Base-by-base conservation (phyloP, 148 eudicot species). In the Dianthus caryophyllus region DNA sequence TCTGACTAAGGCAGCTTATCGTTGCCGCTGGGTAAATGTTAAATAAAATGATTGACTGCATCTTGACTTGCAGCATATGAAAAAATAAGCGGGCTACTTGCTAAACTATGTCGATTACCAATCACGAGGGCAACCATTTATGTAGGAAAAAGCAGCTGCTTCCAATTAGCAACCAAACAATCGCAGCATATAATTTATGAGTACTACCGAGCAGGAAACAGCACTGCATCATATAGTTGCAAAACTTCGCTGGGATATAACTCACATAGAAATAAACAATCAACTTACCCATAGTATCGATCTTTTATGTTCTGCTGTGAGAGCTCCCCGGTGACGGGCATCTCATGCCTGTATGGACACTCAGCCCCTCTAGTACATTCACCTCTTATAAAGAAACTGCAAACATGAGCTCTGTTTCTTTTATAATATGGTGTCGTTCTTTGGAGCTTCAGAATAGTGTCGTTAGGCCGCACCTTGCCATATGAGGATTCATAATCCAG, bases 351-450 rank as follows among this genome's bases (percentile, higher is more conserved):
- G 78, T 86, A 94, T 60, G 99, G 97, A 77, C 99, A 94, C 80
- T 94, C 99, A 62, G 90, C 89, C 24, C 99, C 99, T 90, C 99
- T 90, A 13, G 97, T 94, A 75, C 99, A 94, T 75, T 94, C 92
- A 51, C 99, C 99, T 70, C 99, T 81, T 2, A 86, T 73, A 57
- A 50, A 94, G 77, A 94, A 94, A 72, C 99, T 94, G 83, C 99
- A 94, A 48, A 94, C 85, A 73, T 94, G 97, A 38, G 99, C 99
- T 71, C 95, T 72, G 64, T 94, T 94, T 84, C 99, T 88, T 88
- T 94, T 88, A 80, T 94, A 94, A 74, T 94, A 94, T 3, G 99
- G 97, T 20, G 97, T 81, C 30, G 97, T 90, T 77, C 97, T 84
- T 73, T 94, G 97, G 64, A 90, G 99, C 82, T 94, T 94, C 77